Conservation (phyloP, 257 asterid species). For the Solanum dulcamara region DNA sequence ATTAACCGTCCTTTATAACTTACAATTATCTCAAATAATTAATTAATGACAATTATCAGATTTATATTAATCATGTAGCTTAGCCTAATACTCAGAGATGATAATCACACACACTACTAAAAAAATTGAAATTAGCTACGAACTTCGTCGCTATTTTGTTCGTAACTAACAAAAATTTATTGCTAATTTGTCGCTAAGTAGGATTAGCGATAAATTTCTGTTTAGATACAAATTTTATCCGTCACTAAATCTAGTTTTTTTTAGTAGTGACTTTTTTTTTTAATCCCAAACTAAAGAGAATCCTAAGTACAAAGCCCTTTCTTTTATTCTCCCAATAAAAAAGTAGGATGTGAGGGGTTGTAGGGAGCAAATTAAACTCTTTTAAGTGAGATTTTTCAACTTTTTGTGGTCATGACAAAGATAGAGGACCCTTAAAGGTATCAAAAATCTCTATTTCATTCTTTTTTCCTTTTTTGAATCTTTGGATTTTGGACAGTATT, state of each 20-base stretch:
- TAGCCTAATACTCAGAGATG: background rate
- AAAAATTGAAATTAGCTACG: too few relatives aligned
- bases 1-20: background rate
- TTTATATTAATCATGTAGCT: background rate
- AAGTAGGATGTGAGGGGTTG: slow-evolving; percentile 18
- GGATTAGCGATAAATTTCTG: too few relatives aligned
- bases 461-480: slow-evolving; percentile 7
- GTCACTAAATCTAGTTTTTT: too few relatives aligned
- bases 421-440: slow-evolving; percentile 1
- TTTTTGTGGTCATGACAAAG: slow-evolving; percentile 37
- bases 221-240: too few relatives aligned
- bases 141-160: too few relatives aligned
- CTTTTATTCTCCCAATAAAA: slow-evolving; percentile 12
- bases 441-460: background rate
- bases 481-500: slow-evolving; percentile 10
- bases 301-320: slow-evolving; percentile 36
- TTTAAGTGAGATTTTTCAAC: slow-evolving; percentile 8
- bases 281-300: slow-evolving; percentile 17
- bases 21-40: background rate
- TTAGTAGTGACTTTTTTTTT: too few relatives aligned
- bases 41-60: background rate
- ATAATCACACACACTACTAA: background rate
- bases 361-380: slow-evolving; percentile 22
- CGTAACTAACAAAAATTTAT: too few relatives aligned
- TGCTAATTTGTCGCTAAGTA: too few relatives aligned